Base-by-base conservation (phyloP, 73 alveolate species). In the Stentor coeruleus region DNA sequence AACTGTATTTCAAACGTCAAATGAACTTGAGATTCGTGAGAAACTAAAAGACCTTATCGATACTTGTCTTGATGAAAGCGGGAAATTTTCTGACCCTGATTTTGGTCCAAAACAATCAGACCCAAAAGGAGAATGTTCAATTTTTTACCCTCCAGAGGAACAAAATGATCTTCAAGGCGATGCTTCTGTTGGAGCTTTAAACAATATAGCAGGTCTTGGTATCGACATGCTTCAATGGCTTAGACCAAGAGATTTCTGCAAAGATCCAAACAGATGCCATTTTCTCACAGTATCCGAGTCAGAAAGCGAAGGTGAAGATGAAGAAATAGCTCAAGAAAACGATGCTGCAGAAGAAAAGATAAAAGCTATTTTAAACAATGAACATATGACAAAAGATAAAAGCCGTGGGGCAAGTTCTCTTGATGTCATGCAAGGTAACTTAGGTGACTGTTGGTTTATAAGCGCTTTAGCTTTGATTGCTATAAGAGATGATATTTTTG, bases 91-190 rank as follows among this genome's bases (percentile, higher is more conserved):
- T n/a, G 99, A 97, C 85, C 91, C 90, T 28, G 99, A 97, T 38
- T 97, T 97, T 87, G 99, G 99, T 2, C 98, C 99, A 0, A 93
- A 79, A 38, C 66, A 84, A 79, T 89, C 86, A 57, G 91, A 94
- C 77, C 96, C 91, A 35, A 86, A 75, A 11, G 90, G 89, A 31
- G 35, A 75, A 75, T 36, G 26, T 14, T 15, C 74, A n/a, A 75
- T 75, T 40, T 39, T 75, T 75, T 66, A 66, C 79, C 79, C 79
- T 66, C 42, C 79, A 66, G 72, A 37, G n/a, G 83, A 40, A 75
- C 36, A 31, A 39, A 33, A 36, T 14, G 83, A 40, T 20, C 26
- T 37, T 15, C 72, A 39, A 35, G 83, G 83, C 1, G 72, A 75
- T 38, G 81, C 26, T n/a, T 37, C 59, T 14, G 83, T 75, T n/a